Percentiles rank a stretch among this genome's conserved stretches.
Conservation (phyloP, 2,329 filamentous ascomycete genomes). For the Microcyclospora pomicola region DNA sequence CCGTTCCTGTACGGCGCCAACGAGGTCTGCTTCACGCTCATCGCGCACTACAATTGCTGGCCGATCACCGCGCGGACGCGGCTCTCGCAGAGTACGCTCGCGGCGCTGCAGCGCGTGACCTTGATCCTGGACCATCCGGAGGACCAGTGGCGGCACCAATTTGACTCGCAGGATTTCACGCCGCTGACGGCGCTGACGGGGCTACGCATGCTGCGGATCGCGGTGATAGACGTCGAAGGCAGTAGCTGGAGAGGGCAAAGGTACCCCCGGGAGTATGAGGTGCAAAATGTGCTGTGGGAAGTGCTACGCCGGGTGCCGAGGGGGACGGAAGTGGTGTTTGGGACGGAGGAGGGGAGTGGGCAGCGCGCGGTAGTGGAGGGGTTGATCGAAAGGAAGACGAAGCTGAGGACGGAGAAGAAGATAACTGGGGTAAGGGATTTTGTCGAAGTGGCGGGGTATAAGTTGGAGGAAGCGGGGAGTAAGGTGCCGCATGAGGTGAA, state of each 20-base stretch:
- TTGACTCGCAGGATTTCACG: too few species aligned
- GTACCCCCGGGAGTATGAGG: slow-evolving; percentile 1
- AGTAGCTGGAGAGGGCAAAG: slow-evolving; percentile 1
- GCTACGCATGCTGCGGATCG: slow-evolving; percentile 4
- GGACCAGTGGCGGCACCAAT: too few species aligned
- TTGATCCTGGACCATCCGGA: slow-evolving; percentile 15
- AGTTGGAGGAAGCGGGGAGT: too few species aligned
- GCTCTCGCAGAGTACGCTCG: slow-evolving; percentile 11
- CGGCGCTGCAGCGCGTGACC: slow-evolving; percentile 10
- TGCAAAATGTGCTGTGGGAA: slow-evolving; percentile 7
- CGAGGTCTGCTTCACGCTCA: slow-evolving; percentile 23
- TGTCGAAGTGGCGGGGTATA: too few species aligned
- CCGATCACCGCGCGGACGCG: slow-evolving; percentile 12
- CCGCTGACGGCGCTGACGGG: slow-evolving; percentile 2
- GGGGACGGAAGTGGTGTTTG: slow-evolving; percentile 6
- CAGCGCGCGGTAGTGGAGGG: slow-evolving; percentile 4
- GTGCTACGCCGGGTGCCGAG: slow-evolving; percentile 9
- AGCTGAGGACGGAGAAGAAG: too few species aligned
- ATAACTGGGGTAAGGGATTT: too few species aligned
- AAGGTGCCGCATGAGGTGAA: too few species aligned
- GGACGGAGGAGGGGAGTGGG: slow-evolving; percentile 4
- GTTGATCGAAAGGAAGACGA: slow-evolving; percentile 1
- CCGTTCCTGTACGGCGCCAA: slow-evolving; percentile 32
- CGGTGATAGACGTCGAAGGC: slow-evolving; percentile 3
- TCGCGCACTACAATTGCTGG: slow-evolving; percentile 15